Base-by-base conservation (phyloP, 2,329 filamentous ascomycete species). In the Volutella citrinella region DNA sequence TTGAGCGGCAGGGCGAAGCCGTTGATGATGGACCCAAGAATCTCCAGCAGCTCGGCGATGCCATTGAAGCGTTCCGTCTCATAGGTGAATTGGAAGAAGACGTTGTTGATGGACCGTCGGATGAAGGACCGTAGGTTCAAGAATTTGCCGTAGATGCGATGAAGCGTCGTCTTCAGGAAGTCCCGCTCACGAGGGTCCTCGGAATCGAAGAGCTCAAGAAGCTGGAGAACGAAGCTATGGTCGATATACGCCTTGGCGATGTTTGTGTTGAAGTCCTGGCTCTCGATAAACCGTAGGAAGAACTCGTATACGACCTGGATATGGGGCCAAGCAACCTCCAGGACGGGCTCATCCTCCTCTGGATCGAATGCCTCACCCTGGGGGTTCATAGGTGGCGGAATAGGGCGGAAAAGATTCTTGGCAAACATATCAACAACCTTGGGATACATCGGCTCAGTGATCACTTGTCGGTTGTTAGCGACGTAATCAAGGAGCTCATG, bases 231-330 rank as follows among this genome's bases (percentile, higher is more conserved):
- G 58, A 98, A 98, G 61, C 87, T 87, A 64, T 98, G 93, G 59
- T 98, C 93, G 61, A 98, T 98, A 64, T 95, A 96, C 43, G 90
- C 86, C 69, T 98, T 98, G 50, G 93, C 93, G 55, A 96, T 96
- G 66, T 98, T 98, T 50, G 93, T 98, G 71, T 97, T 98, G 76
- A 98, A 98, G 64, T 98, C 93, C 62, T 96, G 93, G 65, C 93
- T 97, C 65, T 98, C 93, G 52, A 98, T 98, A 66, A 98, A 98
- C 40, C 93, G 80, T 43, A 98, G 73, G 73, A 98, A 98, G 73
- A 98, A 98, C 65, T 98, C 93, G 65, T 98, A 98, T 24, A 98
- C 93, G 36, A 98, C 93, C 66, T 98, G 93, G 41, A 98, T 98
- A 61, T 98, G 93, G 7, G 93, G 93, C 93, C 93, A 98, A 6